Percentiles rank a stretch among this genome's conserved stretches.
Evolutionary conservation across 106 monocot species (phyloP).

Genomic region (Narthecium ossifragum): DNA sequence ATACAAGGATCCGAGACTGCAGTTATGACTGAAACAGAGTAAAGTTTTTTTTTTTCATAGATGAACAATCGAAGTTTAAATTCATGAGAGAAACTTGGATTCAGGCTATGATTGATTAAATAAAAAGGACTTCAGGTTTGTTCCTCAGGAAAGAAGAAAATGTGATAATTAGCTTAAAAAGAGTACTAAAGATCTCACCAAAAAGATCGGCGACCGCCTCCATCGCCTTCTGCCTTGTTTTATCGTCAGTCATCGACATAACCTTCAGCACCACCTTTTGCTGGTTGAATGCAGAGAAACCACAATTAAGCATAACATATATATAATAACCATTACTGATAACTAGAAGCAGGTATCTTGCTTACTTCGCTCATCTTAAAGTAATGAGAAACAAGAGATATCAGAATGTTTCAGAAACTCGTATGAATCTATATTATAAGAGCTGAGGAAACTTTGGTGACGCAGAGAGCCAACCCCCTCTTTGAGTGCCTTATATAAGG

Average conservation of each 20-base stretch:
- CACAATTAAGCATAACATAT: neutral
- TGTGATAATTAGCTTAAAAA: neutral
- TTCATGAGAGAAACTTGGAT: neutral
- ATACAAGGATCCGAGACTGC: too few species aligned
- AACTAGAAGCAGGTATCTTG: too few species aligned
- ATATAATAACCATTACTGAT: too few species aligned
- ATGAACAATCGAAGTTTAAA: neutral
- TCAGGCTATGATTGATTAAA: neutral
- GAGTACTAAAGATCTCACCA: conserved; percentile 23
- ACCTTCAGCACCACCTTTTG: conserved; percentile 73
- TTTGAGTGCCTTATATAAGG: too few species aligned
- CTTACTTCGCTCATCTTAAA: too few species aligned
- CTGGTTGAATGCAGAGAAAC: conserved; percentile 7
- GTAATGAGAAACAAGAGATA: too few species aligned
- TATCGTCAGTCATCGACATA: conserved; percentile 59
- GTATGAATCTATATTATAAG: too few species aligned
- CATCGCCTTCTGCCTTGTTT: conserved; percentile 72
- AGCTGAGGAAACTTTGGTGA: too few species aligned
- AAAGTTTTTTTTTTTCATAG: neutral
- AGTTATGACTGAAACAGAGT: too few species aligned
- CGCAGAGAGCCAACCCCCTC: too few species aligned
- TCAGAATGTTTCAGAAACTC: too few species aligned
- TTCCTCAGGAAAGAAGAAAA: neutral
- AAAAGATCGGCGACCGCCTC: conserved; percentile 77
- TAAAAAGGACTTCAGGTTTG: neutral